phyloP scores from a whole-genome alignment of 306 rosid genomes.

The Senna siamea region DNA sequence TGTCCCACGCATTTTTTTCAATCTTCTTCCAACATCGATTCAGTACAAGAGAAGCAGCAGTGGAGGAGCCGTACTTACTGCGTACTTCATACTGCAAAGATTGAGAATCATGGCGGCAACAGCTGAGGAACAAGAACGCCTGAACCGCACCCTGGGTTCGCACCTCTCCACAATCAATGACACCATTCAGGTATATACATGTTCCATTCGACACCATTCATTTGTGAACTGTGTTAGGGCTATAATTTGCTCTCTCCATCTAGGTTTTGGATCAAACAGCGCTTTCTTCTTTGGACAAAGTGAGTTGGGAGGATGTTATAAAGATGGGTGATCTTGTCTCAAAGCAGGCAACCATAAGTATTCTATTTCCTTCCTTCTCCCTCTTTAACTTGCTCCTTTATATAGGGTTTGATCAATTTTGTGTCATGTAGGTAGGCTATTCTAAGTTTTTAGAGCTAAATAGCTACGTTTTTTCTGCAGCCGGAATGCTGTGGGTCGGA shows the following conservation, averaged over 20 bases:
- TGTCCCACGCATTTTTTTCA: no score
- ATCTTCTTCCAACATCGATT: no score
- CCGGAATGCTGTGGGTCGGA: slow-evolving; percentile 94
- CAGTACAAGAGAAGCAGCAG: no score
- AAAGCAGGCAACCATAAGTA: slow-evolving; percentile 86
- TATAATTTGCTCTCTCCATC: background rate
- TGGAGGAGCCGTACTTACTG: no score
- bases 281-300: slow-evolving; percentile 62
- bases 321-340: slow-evolving; percentile 74
- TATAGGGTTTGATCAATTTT: no score
- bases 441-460: no score
- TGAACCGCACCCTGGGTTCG: background rate
- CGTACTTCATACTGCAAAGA: no score
- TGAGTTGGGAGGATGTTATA: slow-evolving; percentile 73
- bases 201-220: background rate
- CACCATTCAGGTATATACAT: background rate
- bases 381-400: background rate
- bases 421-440: background rate
- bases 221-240: background rate
- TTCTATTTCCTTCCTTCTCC: background rate
- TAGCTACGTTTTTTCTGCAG: slow-evolving; percentile 45
- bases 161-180: slow-evolving; percentile 17
- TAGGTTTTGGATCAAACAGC: slow-evolving; percentile 75
- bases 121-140: slow-evolving; percentile 1
- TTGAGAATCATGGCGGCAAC: background rate